Percentiles rank a stretch among this genome's conserved stretches.
Conservation (phyloP, 2,329 filamentous ascomycete genomes). For the Xylariaceae sp. region DNA sequence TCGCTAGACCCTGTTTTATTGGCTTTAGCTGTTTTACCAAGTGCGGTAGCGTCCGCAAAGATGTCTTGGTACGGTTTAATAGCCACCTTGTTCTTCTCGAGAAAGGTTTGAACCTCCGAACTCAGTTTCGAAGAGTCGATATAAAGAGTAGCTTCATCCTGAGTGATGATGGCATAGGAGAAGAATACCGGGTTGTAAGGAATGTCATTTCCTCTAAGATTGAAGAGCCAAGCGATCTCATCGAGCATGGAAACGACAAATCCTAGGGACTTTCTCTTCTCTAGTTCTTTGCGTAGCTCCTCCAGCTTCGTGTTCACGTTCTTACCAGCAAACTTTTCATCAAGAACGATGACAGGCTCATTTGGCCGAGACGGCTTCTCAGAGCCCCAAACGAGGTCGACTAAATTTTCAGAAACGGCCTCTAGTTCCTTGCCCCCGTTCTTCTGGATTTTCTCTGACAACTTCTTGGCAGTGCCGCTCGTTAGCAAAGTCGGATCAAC, state of each 20-base stretch:
- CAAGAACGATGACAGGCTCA: conserved; percentile 76
- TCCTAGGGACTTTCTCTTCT: conserved; percentile 85
- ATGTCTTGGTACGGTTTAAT: conserved; percentile 85
- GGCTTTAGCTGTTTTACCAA: conserved; percentile 55
- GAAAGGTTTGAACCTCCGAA: conserved; percentile 70
- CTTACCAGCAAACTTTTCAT: conserved; percentile 79
- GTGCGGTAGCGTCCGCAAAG: conserved; percentile 75
- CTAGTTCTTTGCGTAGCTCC: conserved; percentile 87
- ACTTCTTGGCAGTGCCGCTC: conserved; percentile 66
- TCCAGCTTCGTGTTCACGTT: conserved; percentile 81
- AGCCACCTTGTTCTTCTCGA: conserved; percentile 71
- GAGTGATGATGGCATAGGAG: conserved; percentile 89
- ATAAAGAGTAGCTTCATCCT: conserved; percentile 78
- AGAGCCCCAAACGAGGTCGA: conserved; percentile 88
- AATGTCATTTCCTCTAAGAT: conserved; percentile 92
- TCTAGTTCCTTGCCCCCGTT: conserved; percentile 79
- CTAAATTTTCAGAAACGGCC: conserved; percentile 79
- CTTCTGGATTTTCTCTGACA: conserved; percentile 86
- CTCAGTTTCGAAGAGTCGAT: conserved; percentile 81
- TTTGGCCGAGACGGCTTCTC: conserved; percentile 76
- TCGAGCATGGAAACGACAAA: conserved; percentile 95
- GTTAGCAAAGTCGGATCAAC: conserved; percentile 91
- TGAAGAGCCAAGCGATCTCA: conserved; percentile 98
- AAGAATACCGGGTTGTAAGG: conserved; percentile 99
- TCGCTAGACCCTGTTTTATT: conserved; percentile 43